A percentile compares a stretch with the other conserved stretches of the same genome.
Conservation (phyloP, 306 rosid species). For the Vigna nakashimae region DNA sequence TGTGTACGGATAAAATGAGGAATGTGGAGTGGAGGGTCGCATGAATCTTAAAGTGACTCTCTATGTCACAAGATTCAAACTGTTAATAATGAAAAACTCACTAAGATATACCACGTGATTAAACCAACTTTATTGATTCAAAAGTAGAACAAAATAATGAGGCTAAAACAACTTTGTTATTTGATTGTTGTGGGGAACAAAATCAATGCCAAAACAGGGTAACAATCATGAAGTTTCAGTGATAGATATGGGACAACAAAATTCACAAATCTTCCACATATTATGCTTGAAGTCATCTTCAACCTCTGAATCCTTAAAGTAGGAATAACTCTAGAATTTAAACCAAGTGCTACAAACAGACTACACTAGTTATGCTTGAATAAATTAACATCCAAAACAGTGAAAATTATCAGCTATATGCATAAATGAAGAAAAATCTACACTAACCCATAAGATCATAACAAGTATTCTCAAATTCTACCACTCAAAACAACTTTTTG, state of each 20-base stretch:
- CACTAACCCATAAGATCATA: too few species aligned
- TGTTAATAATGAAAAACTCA: slow-evolving; percentile 86
- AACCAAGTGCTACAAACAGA: slow-evolving; percentile 26
- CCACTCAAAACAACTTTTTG: background rate
- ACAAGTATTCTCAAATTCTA: too few species aligned
- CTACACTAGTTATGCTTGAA: background rate
- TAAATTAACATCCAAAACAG: background rate
- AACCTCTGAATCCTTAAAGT: slow-evolving; percentile 13
- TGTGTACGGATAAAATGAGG: slow-evolving; percentile 36
- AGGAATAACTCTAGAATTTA: slow-evolving; percentile 14
- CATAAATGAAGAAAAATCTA: too few species aligned
- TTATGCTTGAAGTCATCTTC: slow-evolving; percentile 16
- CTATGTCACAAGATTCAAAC: slow-evolving; percentile 66
- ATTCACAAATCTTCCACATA: slow-evolving; percentile 49
- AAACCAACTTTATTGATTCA: slow-evolving; percentile 74
- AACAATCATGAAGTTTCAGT: slow-evolving; percentile 74
- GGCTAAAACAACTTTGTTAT: slow-evolving; percentile 61
- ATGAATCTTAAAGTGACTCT: slow-evolving; percentile 55
- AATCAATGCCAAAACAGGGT: slow-evolving; percentile 74
- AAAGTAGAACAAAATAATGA: slow-evolving; percentile 80
- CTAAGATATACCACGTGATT: slow-evolving; percentile 71
- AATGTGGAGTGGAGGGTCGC: slow-evolving; percentile 47
- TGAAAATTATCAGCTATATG: background rate
- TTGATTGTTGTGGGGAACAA: slow-evolving; percentile 89
- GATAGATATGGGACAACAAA: slow-evolving; percentile 70